Base-by-base conservation (phyloP, 139 green algal genomes). In the Chlamydomonas incerta region DNA sequence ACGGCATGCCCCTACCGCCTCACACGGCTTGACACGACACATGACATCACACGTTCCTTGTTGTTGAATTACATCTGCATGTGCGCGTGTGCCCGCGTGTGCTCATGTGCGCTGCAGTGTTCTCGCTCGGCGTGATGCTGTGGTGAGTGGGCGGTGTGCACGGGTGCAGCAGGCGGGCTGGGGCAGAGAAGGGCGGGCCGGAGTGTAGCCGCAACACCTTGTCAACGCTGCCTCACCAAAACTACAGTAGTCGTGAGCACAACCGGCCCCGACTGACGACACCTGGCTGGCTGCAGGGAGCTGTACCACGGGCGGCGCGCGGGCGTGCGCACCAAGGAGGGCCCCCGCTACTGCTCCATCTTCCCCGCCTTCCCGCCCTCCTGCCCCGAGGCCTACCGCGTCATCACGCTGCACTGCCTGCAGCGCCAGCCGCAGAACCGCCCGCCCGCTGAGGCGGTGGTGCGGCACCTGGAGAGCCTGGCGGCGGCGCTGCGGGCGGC, bases 91-190 rank as follows among this genome's bases (percentile, higher is more conserved):
- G n/a, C n/a, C n/a, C n/a, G n/a, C n/a, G n/a, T n/a, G n/a, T n/a
- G n/a, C n/a, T n/a, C 41, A 63, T 26, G 17, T 31, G n/a, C 46
- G 5, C 41, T 0, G 47, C 81, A 81, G 70, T 81, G 26, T 87
- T 87, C 67, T 69, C 81, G 6, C 67, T 79, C 35, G 81, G 81
- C 21, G 81, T 87, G 3, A 73, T 87, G 81, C 70, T 87, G 58
- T 87, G 41, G 41, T 50, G 41, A 50, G 41, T 50, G 41, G 41
- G n/a, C n/a, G n/a, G n/a, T n/a, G n/a, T n/a, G n/a, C n/a, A n/a
- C n/a, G n/a, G n/a, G n/a, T n/a, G n/a, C n/a, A n/a, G n/a, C n/a
- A n/a, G n/a, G n/a, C n/a, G n/a, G n/a, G n/a, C n/a, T n/a, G n/a
- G n/a, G n/a, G n/a, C n/a, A n/a, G n/a, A n/a, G n/a, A n/a, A n/a